Base-by-base conservation (phyloP, 2,329 filamentous ascomycete genomes). In the Aspergillus ustus region DNA sequence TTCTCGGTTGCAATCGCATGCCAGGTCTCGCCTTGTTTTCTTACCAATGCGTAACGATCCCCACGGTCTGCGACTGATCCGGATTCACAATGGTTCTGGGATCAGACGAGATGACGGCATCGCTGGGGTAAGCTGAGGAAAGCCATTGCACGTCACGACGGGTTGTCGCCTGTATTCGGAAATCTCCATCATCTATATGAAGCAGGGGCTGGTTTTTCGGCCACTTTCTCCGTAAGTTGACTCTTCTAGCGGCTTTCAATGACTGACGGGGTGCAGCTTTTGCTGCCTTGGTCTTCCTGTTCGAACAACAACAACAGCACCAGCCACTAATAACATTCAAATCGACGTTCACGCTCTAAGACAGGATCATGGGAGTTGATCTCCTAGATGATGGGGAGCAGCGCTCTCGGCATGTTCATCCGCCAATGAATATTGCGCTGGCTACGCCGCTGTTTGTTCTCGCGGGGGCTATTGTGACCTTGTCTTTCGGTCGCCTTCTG, bases 311-410 rank as follows among this genome's bases (percentile, higher is more conserved):
- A 53, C 40, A 31, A 15, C 34, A 13, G 34, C 34, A 13, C 13
- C 34, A 13, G 9, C 34, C 15, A 40, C 34, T n/a, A 52, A 57
- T 37, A 28, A 53, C 40, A 25, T 20, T 28, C 48, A 34, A 37
- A 19, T 19, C 43, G 29, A 49, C 43, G 28, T 57, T 19, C 48
- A 52, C 53, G 59, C 49, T 19, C 65, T 64, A 61, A 60, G 48
- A 71, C 49, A 60, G 59, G 44, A 71, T 46, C 17, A 75, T 75
- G 73, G 73, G 73, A 51, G 73, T 75, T 31, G 66, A 75, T 61
- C 68, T 70, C 46, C 46, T 68, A 61, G 63, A 59, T 55, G 66
- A 69, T 50, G 72, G 71, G 48, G 57, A 59, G 46, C 66, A 69
- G 40, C 70, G 72, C 52, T 60, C 61, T 28, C 54, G 43, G 9